Evolutionary conservation across 1,139 yeast genomes (phyloP).

Genomic region (Suhomyces bribrorum): DNA sequence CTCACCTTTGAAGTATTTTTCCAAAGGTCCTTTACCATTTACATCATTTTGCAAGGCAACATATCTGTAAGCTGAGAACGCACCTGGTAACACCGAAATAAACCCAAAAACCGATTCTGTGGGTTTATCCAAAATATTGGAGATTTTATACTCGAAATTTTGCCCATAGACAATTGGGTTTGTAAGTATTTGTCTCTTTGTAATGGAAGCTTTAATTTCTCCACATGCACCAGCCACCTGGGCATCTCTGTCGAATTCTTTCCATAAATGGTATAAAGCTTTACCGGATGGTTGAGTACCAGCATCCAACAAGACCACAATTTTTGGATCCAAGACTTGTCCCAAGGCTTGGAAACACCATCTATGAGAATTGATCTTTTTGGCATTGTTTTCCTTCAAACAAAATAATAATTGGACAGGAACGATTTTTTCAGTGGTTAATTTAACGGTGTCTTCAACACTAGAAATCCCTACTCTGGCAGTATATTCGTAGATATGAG

Average conservation of each 20-base stretch:
- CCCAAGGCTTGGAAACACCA: conserved; percentile 55
- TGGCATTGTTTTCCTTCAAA: conserved; percentile 49
- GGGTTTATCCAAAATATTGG: conserved; percentile 49
- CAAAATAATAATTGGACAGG: conserved; percentile 51
- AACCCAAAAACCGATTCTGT: conserved; percentile 50
- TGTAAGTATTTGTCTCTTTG: conserved; percentile 40
- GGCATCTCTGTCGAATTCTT: conserved; percentile 49
- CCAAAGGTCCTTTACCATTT: conserved; percentile 48
- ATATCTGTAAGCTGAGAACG: conserved; percentile 47
- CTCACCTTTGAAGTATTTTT: conserved; percentile 52
- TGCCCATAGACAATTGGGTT: conserved; percentile 52
- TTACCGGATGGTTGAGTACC: conserved; percentile 52
- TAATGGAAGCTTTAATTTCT: conserved; percentile 47
- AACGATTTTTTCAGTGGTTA: conserved; percentile 50
- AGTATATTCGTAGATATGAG: conserved; percentile 50
- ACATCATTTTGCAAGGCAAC: conserved; percentile 46
- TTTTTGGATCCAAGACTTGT: conserved; percentile 45
- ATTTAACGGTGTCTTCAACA: conserved; percentile 48
- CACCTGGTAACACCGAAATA: conserved; percentile 50
- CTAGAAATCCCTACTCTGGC: conserved; percentile 50
- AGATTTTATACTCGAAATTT: conserved; percentile 49
- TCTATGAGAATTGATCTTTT: conserved; percentile 51
- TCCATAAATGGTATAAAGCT: conserved; percentile 50
- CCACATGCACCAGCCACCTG: conserved; percentile 55
- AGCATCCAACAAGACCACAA: conserved; percentile 47